A percentile compares a stretch with the other conserved stretches of the same genome.
Conservation (phyloP, 1,139 yeast genomes). For the Wickerhamomyces sp. region DNA sequence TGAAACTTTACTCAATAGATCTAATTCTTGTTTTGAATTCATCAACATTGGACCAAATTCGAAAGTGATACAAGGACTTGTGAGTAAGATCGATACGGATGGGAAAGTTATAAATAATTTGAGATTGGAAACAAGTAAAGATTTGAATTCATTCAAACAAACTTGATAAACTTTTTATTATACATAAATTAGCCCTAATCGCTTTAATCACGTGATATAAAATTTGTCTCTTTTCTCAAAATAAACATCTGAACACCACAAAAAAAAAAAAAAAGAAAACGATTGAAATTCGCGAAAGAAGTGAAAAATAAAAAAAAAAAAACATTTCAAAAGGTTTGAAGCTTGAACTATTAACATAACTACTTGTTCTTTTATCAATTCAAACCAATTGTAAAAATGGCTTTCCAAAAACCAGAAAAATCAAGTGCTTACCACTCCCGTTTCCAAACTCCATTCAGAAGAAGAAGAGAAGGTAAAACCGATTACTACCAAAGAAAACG, state of each 20-base stretch:
- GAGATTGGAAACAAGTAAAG: background rate
- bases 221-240: too few species aligned
- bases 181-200: too few species aligned
- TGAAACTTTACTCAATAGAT: conserved; percentile 11
- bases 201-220: too few species aligned
- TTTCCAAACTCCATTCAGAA: conserved; percentile 99
- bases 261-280: too few species aligned
- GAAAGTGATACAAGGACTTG: conserved; percentile 14
- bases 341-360: too few species aligned
- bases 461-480: conserved; percentile 99
- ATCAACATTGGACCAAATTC: conserved; percentile 22
- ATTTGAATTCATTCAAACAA: too few species aligned
- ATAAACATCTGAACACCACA: conserved; percentile 4
- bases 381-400: conserved; percentile 47
- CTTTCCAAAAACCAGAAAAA: conserved; percentile 68
- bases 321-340: too few species aligned
- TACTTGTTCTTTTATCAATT: too few species aligned
- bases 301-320: conserved; percentile 1
- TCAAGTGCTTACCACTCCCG: conserved; percentile 97
- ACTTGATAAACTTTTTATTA: too few species aligned
- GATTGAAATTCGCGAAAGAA: background rate
- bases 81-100: conserved; percentile 9
- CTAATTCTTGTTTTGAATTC: conserved; percentile 4
- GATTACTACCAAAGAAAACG: conserved; percentile 99
- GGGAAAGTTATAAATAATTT: conserved; percentile 1